Evolutionary conservation across 2,329 filamentous ascomycete species (phyloP), one percentile per base, ranked within the genome.

Genomic region (Teratosphaeria epicoccoides): DNA sequence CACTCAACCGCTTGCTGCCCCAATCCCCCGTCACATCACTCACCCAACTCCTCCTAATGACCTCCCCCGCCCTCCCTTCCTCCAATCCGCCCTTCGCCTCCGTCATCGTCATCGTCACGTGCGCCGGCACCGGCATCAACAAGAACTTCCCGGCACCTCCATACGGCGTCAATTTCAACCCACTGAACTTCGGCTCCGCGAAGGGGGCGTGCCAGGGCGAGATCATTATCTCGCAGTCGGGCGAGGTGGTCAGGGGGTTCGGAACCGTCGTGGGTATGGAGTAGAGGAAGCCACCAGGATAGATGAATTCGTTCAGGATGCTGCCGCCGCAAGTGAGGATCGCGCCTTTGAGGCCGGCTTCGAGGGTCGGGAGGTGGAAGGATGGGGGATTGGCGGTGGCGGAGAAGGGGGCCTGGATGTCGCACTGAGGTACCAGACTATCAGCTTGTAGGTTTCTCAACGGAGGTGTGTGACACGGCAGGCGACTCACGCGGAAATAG

Each of bases 241-340:
- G n/a, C 6, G 57, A 47, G 22, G 55, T 52, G 12, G 52, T 55
- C 5, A n/a, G 28, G 12, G 50, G 48, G 12, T 28, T 28, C 3
- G 23, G n/a, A n/a, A 46, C 47, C 24, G 40, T 33, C 10, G 47
- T 33, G 6, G 55, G 50, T 6, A 60, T 33, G 4, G 43, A 24
- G 43, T 53, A 61, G 40, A 61, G 50, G 46, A 61, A 59, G 11
- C 59, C 59, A 29, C 58, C 58, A 2, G 48, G 52, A 49, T 52
- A 61, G 25, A 49, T 44, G 29, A 55, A 55, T 10, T 56, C 50
- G 24, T 53, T 33, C 7, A 57, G 23, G 20, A 61, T 40, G 4
- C 14, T 43, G n/a, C 59, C 59, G 24, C 55, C 57, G 6, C 50
- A 51, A 43, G 49, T 46, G 11, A 47, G 20, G 37, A 60, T 49